Evolutionary conservation across 2,329 filamentous ascomycete species (phyloP), one percentile per base, ranked within the genome.

Genomic region (Hymenoscyphus fraxineus): DNA sequence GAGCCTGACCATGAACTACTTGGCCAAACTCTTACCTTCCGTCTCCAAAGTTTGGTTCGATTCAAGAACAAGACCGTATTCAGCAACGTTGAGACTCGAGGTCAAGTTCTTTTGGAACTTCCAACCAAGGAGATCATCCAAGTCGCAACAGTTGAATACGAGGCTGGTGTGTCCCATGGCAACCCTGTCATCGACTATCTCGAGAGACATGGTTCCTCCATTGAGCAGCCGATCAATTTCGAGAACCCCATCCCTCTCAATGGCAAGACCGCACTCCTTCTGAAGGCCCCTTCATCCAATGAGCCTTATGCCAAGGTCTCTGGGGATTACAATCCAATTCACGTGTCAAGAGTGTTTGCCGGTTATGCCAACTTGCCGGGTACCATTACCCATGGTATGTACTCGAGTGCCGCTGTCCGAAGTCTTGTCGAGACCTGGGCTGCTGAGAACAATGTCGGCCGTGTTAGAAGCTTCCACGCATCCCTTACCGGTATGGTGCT

Each of bases 301-400:
- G 95, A 99, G 82, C 97, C 92, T 38, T 99, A 99, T 74, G 96
- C 95, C 67, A 91, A 93, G 70, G 95, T 99, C 19, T 99, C 96
- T 60, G 95, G 95, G 58, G 95, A 99, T 77, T 99, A 93, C 85
- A 99, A 99, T 79, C 95, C 95, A 31, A 99, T 99, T 68, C 95
- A 99, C 82, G 95, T 99, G 56, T 97, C 95, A 13, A 90, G 95
- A 64, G 92, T 97, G 63, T 99, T 99, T 80, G 91, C 95, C 39
- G 92, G 88, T 79, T 99, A 98, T 74, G 96, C 95, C 76, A 95
- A 93, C 77, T 84, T 99, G 16, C 93, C 93, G 1, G 96, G 95
- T 59, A 99, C 95, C 56, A 99, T 99, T 75, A 99, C 95, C 1
- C 95, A 99, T 76, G 95, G 95, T 76, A 99, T 99, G 95, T 99